Percentiles rank a stretch among this genome's conserved stretches.
phyloP scores from a whole-genome alignment of 1,284 basidiomycete genomes.

The Cryptococcus maquisensis region DNA sequence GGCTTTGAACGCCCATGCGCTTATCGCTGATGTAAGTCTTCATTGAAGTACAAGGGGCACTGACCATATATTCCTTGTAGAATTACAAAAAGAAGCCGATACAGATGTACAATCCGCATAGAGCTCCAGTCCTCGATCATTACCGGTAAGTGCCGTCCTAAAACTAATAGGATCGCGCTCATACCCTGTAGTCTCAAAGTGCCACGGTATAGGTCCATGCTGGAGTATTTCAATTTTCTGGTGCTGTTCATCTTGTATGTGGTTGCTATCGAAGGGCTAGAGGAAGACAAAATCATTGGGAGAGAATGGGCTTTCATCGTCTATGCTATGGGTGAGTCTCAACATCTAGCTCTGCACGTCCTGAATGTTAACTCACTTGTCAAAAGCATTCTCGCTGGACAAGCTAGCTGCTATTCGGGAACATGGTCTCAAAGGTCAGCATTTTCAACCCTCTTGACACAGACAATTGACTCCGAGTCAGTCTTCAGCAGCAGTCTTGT shows the following conservation, averaged over 20 bases:
- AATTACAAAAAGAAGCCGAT: conserved; percentile 89
- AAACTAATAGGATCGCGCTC: not conserved
- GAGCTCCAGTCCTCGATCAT: conserved; percentile 85
- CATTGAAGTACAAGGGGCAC: not conserved
- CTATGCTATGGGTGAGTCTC: conserved; percentile 61
- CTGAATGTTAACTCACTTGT: not conserved
- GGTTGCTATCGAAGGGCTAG: conserved; percentile 70
- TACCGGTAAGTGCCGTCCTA: conserved; percentile 61
- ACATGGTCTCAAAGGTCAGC: conserved; percentile 67
- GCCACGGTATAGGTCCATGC: conserved; percentile 77
- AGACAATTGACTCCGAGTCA: conserved; percentile 8
- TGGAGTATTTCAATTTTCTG: conserved; percentile 81
- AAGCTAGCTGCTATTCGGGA: conserved; percentile 92
- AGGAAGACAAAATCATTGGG: conserved; percentile 59
- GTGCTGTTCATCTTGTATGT: conserved; percentile 78
- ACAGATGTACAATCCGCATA: conserved; percentile 90
- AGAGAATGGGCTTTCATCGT: conserved; percentile 72
- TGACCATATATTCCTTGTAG: conserved; percentile 51
- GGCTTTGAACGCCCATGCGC: conserved; percentile 75
- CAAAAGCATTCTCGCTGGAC: conserved; percentile 72
- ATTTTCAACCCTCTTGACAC: conserved; percentile 7
- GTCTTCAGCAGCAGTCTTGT: conserved; percentile 42
- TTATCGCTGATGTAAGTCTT: conserved; percentile 70
- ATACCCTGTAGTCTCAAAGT: conserved; percentile 69
- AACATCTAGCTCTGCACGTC: not conserved